Conservation (phyloP, 805 yeast species). For the Suhomyces prunicola region DNA sequence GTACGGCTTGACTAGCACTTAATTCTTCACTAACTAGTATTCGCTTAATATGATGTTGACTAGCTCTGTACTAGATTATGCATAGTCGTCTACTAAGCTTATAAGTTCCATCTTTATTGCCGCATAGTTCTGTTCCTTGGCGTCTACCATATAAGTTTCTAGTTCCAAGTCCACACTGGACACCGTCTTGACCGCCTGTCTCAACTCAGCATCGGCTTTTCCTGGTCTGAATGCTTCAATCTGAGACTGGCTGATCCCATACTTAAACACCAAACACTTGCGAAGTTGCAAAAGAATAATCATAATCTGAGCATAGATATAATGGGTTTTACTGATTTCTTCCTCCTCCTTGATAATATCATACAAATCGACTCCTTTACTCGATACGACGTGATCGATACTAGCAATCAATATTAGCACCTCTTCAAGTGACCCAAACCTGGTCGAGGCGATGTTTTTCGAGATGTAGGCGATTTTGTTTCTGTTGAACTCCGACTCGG, state of each 20-base stretch:
- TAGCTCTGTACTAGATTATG: neutral
- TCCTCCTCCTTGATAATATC: slow-evolving; percentile 12
- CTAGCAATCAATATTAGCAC: slow-evolving; percentile 41
- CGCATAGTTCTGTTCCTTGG: neutral
- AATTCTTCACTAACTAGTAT: no score
- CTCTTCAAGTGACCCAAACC: slow-evolving; percentile 49
- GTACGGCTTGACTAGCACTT: no score
- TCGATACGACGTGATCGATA: slow-evolving; percentile 41
- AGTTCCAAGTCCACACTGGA: neutral
- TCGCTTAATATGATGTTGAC: no score
- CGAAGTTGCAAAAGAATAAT: slow-evolving; percentile 17
- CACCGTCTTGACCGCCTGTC: slow-evolving; percentile 22
- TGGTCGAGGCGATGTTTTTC: slow-evolving; percentile 37
- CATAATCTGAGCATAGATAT: slow-evolving; percentile 14
- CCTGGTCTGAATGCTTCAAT: slow-evolving; percentile 27
- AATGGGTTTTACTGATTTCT: slow-evolving; percentile 4
- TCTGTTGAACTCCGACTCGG: neutral
- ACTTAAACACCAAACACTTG: slow-evolving; percentile 16
- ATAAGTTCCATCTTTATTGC: neutral
- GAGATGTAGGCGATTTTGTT: slow-evolving; percentile 20
- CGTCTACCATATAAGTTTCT: neutral
- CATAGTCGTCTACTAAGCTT: neutral
- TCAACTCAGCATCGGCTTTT: slow-evolving; percentile 31
- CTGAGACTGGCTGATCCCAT: slow-evolving; percentile 18
- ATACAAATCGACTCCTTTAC: slow-evolving; percentile 39